These are phyloP conservation scores for apple (Malus domestica) DNA, from an alignment of 306 rosid species.

Conservation along the genomic window ASM211411v1 NC_041796.1:17509001-17509500, in stretches of 20 bases:
- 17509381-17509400: not conserved
- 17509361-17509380: not conserved
- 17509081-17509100: conserved; percentile 6
- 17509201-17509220: conserved; percentile 69
- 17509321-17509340: not conserved
- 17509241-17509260: conserved; percentile 30
- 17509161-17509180: conserved; percentile 81
- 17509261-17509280: conserved; percentile 31
- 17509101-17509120: conserved; percentile 12
- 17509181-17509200: conserved; percentile 76
- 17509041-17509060: not conserved
- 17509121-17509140: conserved; percentile 78
- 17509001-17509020: not conserved
- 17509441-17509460: not conserved
- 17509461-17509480: not conserved
- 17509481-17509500: not conserved
- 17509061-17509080: not conserved
- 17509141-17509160: conserved; percentile 86
- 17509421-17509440: not conserved
- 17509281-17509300: conserved; percentile 28
- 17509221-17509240: conserved; percentile 89
- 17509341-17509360: not conserved
- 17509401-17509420: not conserved
- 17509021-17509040: not conserved
- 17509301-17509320: conserved; percentile 8